Evolutionary conservation across 2,329 filamentous ascomycete genomes (phyloP), one percentile per base, ranked within the genome.

Genomic region (Onygena corvina): DNA sequence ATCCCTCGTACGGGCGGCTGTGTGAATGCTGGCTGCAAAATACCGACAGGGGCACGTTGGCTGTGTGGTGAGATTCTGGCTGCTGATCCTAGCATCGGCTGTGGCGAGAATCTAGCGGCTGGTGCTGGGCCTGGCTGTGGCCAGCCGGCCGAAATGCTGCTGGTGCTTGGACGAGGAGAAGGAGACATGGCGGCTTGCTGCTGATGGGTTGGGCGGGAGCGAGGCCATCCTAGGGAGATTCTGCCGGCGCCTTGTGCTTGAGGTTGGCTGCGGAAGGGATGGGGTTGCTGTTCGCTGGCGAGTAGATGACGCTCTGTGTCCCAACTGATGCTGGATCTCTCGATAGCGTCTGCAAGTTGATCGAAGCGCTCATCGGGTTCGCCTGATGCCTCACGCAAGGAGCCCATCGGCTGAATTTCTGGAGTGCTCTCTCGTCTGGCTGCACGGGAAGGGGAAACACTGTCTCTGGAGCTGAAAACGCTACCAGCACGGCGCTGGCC

Each of bases 381-480:
- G 48, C 54, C 50, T 20, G 55, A 54, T 29, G 52, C 57, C 53
- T 48, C 54, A 52, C 36, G 58, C 54, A 53, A 40, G 36, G 45
- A 51, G 48, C 46, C 54, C 50, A 50, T 53, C 53, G 42, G 58
- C 52, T 56, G 58, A 33, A 47, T 57, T 49, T 55, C 57, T 42
- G 50, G 60, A 5, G 58, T 55, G 44, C 35, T 9, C 47, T 35
- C 23, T 18, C 33, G 21, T 29, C 4, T n/a, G 21, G 27, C 8
- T 8, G 35, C 27, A 8, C 33, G 46, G 7, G 20, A 9, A 20
- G 45, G 27, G 20, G 27, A 34, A 4, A 31, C 6, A 25, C 27
- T 47, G 4, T 27, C 23, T 23, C 23, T 14, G 21, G 27, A 25
- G 21, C 27, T 34, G 18, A 47, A n/a, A 23, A 33, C 23, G 25